phyloP scores from a whole-genome alignment of 192 early-diverging fungal genomes.

The Coemansia reversa region DNA sequence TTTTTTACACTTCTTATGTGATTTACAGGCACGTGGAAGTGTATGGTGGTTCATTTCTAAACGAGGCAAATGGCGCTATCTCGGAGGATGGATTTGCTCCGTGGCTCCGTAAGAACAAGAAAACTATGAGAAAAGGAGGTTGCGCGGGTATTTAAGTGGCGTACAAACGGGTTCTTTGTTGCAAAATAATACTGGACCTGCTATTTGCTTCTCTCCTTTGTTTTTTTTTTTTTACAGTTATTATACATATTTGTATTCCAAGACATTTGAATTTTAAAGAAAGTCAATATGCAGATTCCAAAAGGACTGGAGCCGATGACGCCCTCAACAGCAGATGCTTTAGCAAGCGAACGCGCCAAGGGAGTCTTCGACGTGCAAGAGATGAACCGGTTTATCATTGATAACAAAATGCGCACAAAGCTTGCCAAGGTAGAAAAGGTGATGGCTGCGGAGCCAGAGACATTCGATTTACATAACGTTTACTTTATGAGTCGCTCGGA shows the following conservation, averaged over 20 bases:
- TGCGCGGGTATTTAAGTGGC: too few relatives aligned
- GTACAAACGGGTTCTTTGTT: background rate
- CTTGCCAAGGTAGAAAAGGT: conserved; percentile 60
- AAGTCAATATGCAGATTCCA: conserved; percentile 34
- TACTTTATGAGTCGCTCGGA: conserved; percentile 74
- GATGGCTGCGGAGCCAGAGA: conserved; percentile 65
- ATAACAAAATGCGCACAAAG: conserved; percentile 60
- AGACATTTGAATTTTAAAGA: background rate
- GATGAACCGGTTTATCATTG: conserved; percentile 68
- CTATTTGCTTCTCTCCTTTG: background rate
- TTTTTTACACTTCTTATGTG: too few relatives aligned
- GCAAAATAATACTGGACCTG: background rate
- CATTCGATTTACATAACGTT: conserved; percentile 66
- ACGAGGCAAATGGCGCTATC: too few relatives aligned
- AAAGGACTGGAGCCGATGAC: conserved; percentile 29
- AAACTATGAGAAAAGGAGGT: too few relatives aligned
- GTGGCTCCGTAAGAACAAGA: too few relatives aligned
- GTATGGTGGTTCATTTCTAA: background rate
- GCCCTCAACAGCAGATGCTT: conserved; percentile 44
- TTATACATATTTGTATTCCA: background rate
- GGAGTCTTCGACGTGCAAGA: conserved; percentile 65
- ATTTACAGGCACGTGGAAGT: too few relatives aligned
- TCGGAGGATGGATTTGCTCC: too few relatives aligned
- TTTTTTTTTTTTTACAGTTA: background rate
- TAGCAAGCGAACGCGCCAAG: conserved; percentile 66